phyloP scores from a whole-genome alignment of 768 basidiomycete species.

The Asterophora parasitica region DNA sequence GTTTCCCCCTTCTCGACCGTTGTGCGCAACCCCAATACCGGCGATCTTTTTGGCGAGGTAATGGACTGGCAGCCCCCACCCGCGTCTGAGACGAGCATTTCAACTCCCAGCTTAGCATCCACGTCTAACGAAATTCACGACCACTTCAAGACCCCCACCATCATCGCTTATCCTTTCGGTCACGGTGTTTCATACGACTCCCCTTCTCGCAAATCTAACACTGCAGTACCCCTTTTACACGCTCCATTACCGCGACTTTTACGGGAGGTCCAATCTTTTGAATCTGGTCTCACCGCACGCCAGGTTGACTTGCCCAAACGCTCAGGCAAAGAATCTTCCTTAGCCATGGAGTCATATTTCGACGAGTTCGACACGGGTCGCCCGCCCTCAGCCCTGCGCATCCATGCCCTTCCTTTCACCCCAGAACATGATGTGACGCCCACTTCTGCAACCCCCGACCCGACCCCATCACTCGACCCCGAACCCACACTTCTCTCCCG shows the following conservation, averaged over 20 bases:
- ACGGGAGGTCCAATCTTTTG: slow-evolving; percentile 87
- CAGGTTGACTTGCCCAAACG: slow-evolving; percentile 34
- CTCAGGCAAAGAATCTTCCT: slow-evolving; percentile 9
- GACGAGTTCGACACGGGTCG: slow-evolving; percentile 17
- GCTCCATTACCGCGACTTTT: slow-evolving; percentile 46
- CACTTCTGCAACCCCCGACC: slow-evolving; percentile 9
- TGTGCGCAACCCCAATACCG: slow-evolving; percentile 22
- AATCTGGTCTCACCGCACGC: slow-evolving; percentile 73
- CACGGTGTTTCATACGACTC: slow-evolving; percentile 56
- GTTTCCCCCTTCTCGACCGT: slow-evolving; percentile 39
- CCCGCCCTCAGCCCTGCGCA: slow-evolving; percentile 25
- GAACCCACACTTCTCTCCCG: slow-evolving; percentile 54
- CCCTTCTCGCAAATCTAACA: slow-evolving; percentile 41
- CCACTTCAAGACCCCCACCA: slow-evolving; percentile 20
- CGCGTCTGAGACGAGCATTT: slow-evolving; percentile 35
- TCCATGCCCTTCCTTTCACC: slow-evolving; percentile 12
- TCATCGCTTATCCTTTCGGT: slow-evolving; percentile 59
- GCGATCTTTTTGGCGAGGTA: slow-evolving; percentile 60
- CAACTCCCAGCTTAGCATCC: slow-evolving; percentile 28
- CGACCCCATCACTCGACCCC: slow-evolving; percentile 25
- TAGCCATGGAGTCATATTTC: slow-evolving; percentile 12
- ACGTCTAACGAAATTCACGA: slow-evolving; percentile 20
- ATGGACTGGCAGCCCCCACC: slow-evolving; percentile 51
- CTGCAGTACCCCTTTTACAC: slow-evolving; percentile 29
- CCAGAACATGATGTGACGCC: slow-evolving; percentile 12